These are phyloP conservation scores for Pulicaria dysenterica DNA, from an alignment of 129 eudicot species.

Conservation along the genomic window DNA sequence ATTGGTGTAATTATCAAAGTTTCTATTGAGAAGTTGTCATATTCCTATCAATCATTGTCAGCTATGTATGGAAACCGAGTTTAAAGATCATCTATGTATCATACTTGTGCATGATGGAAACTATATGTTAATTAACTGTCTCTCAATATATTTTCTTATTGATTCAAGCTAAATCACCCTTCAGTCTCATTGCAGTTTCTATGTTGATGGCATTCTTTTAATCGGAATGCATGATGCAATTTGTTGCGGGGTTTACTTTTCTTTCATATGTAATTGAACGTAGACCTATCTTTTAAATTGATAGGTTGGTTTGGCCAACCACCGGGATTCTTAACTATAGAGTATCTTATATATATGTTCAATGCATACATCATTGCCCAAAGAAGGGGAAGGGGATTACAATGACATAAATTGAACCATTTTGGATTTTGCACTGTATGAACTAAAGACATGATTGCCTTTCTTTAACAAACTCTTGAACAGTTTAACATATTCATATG, in stretches of 20 bases:
- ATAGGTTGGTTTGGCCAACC: not conserved
- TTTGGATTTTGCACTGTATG: too few species aligned
- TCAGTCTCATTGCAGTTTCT: not conserved
- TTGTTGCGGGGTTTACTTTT: not conserved
- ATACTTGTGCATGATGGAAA: not conserved
- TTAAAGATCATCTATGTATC: not conserved
- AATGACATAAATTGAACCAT: too few species aligned
- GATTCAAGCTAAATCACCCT: not conserved
- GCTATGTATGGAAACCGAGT: not conserved
- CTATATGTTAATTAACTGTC: not conserved
- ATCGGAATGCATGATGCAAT: not conserved
- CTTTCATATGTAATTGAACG: not conserved
- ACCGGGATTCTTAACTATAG: too few species aligned
- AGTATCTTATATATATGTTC: too few species aligned
- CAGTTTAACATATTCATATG: too few species aligned
- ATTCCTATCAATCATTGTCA: not conserved
- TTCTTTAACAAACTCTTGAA: too few species aligned
- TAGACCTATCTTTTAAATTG: not conserved
- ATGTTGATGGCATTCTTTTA: not conserved
- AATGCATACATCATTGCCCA: too few species aligned
- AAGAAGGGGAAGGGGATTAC: too few species aligned
- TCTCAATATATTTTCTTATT: not conserved
- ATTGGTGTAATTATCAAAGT: conserved; percentile 13
- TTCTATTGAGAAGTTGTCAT: not conserved
- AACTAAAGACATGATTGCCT: too few species aligned